Base-by-base conservation (phyloP, 2,329 filamentous ascomycete species). In the Epichloe typhina region DNA sequence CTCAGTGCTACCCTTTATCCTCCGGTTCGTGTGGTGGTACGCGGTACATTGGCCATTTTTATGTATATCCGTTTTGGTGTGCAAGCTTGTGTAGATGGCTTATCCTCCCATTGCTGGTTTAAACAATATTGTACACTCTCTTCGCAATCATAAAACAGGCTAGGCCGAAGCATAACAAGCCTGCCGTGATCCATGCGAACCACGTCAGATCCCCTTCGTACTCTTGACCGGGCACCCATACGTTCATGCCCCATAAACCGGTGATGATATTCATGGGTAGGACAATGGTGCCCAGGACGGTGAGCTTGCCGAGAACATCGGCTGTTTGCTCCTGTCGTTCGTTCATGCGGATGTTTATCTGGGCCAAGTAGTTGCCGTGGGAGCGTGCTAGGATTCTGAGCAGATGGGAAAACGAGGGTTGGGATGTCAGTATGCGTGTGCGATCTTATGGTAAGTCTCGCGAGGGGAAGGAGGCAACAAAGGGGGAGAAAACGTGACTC, bases 221-320 rank as follows among this genome's bases (percentile, higher is more conserved):
- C 44, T 91, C 84, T 66, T 97, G 91, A 2, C 93, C 93, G 0
- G 93, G 93, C 0, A 98, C 93, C 74, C 88, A 88, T 37, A 91
- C 86, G 73, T 98, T 98, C 91, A 97, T 97, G 48, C 91, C 93
- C 90, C 91, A 98, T 61, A 97, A 82, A 58, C 93, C 93, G 2
- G 93, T 97, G 61, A 98, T 91, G 64, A 98, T 95, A 65, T 98
- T 98, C 90, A 98, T 95, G 11, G 93, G 93, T 51, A 98, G 73
- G 3, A 98, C 91, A 58, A 98, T 97, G 5, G 93, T 98, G 56
- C 93, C 93, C 1, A 98, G 75, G 1, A 98, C 93, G 0, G 93
- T 97, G 53, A 98, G 77, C 67, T 93, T 95, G 56, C 90, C 90
- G 12, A 98, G 78, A 1, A 96, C 89, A 64, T 98, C 91, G 40